Conservation (phyloP, 441 rosid genomes). For the Pelargonium hybrid region DNA sequence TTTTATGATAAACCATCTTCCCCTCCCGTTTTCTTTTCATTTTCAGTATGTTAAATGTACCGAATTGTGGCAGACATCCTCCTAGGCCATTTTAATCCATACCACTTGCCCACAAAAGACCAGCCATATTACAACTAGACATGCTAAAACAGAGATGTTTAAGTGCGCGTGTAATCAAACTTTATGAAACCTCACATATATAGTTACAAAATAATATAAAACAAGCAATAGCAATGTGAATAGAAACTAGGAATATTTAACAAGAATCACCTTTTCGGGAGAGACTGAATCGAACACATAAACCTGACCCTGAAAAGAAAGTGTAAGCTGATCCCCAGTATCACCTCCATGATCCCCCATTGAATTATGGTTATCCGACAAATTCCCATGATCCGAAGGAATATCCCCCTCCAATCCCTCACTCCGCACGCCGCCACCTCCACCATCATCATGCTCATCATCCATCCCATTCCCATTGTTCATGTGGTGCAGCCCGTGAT, state of each 20-base stretch:
- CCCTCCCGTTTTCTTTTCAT: too few species aligned
- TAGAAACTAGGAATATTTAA: too few species aligned
- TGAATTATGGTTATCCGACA: slow-evolving; percentile 31
- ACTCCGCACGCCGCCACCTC: slow-evolving; percentile 19
- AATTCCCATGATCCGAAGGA: slow-evolving; percentile 31
- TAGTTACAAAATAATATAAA: too few species aligned
- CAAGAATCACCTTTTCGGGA: slow-evolving; percentile 41
- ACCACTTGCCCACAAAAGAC: too few species aligned
- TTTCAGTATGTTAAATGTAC: too few species aligned
- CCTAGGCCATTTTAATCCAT: too few species aligned
- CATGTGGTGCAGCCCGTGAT: slow-evolving; percentile 30
- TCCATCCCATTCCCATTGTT: slow-evolving; percentile 31
- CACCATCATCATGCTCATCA: slow-evolving; percentile 25
- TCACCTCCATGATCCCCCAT: slow-evolving; percentile 20
- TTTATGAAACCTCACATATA: too few species aligned
- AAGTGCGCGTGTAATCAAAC: too few species aligned
- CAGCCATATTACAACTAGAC: too few species aligned
- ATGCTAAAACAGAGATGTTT: too few species aligned
- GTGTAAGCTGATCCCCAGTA: slow-evolving; percentile 42
- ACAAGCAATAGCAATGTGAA: neutral
- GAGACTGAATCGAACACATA: slow-evolving; percentile 50
- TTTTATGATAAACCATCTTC: too few species aligned
- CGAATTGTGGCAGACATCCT: too few species aligned
- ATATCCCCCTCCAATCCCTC: slow-evolving; percentile 35
- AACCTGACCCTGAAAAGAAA: slow-evolving; percentile 64